A percentile compares a stretch with the other conserved stretches of the same genome.
phyloP scores from a whole-genome alignment of 106 monocot species.

The Dendrobium catenatum region DNA sequence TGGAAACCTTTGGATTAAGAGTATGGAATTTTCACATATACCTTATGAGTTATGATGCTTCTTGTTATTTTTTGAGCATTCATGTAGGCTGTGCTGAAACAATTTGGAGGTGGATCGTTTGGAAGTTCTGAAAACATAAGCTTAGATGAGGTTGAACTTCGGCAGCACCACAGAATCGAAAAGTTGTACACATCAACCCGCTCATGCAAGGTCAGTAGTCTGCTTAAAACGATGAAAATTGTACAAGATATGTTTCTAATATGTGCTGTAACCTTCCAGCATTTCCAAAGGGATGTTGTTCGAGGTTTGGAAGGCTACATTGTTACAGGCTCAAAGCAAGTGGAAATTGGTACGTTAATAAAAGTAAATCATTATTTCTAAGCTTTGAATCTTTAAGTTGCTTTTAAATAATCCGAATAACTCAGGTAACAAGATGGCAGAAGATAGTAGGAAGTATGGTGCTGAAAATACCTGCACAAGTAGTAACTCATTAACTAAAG shows the following conservation, averaged over 20 bases:
- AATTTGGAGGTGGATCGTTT: conserved; percentile 75
- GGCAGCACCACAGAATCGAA: conserved; percentile 75
- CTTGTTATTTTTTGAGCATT: not conserved
- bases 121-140: conserved; percentile 57
- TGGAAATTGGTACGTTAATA: conserved; percentile 67
- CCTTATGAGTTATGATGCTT: not conserved
- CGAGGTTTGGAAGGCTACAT: conserved; percentile 96
- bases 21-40: not conserved
- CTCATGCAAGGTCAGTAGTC: conserved; percentile 60
- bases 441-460: conserved; percentile 93
- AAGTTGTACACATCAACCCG: conserved; percentile 91
- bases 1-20: not conserved
- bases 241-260: not conserved
- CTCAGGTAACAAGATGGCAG: conserved; percentile 72
- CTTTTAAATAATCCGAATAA: not conserved
- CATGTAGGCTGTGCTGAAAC: conserved; percentile 81
- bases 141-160: conserved; percentile 60
- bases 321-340: conserved; percentile 80
- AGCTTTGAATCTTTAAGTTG: not conserved
- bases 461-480: conserved; percentile 81
- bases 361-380: not conserved
- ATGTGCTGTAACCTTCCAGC: conserved; percentile 30
- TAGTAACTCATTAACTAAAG: conserved; percentile 68
- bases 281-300: conserved; percentile 94
- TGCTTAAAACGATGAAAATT: not conserved